Conservation (phyloP, 2,329 filamentous ascomycete species). For the Coniochaeta sp. region DNA sequence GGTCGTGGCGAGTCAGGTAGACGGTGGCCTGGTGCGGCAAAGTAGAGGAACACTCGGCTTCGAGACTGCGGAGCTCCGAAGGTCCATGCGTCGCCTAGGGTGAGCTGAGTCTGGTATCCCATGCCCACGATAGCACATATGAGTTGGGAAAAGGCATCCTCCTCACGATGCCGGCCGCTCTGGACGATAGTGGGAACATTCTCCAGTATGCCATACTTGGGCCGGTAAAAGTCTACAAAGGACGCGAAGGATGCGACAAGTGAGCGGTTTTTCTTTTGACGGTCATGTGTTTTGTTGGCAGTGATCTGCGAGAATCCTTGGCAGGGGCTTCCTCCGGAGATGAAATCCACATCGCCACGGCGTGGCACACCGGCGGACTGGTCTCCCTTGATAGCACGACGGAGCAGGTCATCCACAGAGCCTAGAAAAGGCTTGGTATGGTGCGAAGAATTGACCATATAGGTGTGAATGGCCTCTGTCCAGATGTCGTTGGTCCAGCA, state of each 20-base stretch:
- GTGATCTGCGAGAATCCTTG: conserved; percentile 68
- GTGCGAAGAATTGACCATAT: conserved; percentile 55
- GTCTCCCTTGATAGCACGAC: conserved; percentile 43
- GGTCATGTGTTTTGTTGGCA: conserved; percentile 39
- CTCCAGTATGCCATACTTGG: conserved; percentile 68
- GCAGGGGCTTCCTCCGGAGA: conserved; percentile 69
- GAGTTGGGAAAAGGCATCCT: conserved; percentile 67
- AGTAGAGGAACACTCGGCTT: conserved; percentile 61
- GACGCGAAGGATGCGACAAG: conserved; percentile 71
- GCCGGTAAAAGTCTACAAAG: conserved; percentile 66
- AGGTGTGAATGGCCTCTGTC: conserved; percentile 58
- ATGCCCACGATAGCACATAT: conserved; percentile 66
- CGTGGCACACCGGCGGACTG: conserved; percentile 46
- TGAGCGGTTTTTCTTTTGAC: conserved; percentile 63
- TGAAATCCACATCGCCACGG: conserved; percentile 59
- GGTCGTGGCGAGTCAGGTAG: conserved; percentile 48
- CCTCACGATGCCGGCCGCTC: conserved; percentile 24
- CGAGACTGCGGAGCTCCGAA: conserved; percentile 60
- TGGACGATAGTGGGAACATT: conserved; percentile 65
- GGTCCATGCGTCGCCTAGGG: conserved; percentile 61
- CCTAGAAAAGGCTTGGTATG: conserved; percentile 51
- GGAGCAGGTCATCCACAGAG: conserved; percentile 63
- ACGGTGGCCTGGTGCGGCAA: conserved; percentile 57
- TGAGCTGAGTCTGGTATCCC: conserved; percentile 67
- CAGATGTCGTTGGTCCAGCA: conserved; percentile 62